Percentiles rank a stretch among this genome's conserved stretches.
Conservation (phyloP, 306 rosid species). For the Prosopis cineraria region DNA sequence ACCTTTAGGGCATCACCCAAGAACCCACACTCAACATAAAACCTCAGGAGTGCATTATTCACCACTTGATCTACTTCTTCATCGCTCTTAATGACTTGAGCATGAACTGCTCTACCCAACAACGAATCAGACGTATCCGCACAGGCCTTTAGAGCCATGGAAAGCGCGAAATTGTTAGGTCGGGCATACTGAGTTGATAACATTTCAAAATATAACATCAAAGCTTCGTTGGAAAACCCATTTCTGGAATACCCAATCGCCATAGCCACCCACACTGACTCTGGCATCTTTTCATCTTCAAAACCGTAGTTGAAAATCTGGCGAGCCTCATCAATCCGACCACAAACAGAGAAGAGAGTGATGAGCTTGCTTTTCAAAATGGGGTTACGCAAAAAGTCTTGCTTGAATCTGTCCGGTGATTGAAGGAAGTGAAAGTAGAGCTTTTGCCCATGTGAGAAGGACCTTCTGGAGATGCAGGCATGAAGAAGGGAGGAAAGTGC, state of each 20-base stretch:
- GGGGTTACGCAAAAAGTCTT: conserved; percentile 44
- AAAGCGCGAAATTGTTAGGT: conserved; percentile 57
- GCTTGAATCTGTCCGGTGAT: neutral
- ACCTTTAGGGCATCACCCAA: conserved; percentile 45
- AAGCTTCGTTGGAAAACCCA: conserved; percentile 45
- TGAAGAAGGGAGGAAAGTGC: conserved; percentile 48
- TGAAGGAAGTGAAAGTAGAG: conserved; percentile 45
- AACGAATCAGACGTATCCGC: conserved; percentile 33
- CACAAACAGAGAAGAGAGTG: conserved; percentile 59
- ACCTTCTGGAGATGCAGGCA: conserved; percentile 53
- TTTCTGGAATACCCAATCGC: conserved; percentile 56
- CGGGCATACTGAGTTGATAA: conserved; percentile 31
- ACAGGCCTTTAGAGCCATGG: conserved; percentile 54
- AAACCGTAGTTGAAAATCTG: conserved; percentile 37
- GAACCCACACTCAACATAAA: conserved; percentile 45
- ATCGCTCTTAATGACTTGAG: conserved; percentile 46
- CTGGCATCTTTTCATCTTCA: conserved; percentile 24
- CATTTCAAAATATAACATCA: conserved; percentile 52
- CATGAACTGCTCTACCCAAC: conserved; percentile 55
- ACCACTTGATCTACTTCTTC: conserved; percentile 63
- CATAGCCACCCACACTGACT: conserved; percentile 61
- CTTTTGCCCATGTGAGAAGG: conserved; percentile 58
- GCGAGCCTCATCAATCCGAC: conserved; percentile 50
- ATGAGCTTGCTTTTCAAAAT: conserved; percentile 55
- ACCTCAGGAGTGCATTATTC: conserved; percentile 49